A percentile compares a stretch with the other conserved stretches of the same genome.
These are phyloP conservation scores for Leptosphaerulina australis DNA, from an alignment of 2,329 filamentous ascomycete genomes.

Conservation along the genomic window DNA sequence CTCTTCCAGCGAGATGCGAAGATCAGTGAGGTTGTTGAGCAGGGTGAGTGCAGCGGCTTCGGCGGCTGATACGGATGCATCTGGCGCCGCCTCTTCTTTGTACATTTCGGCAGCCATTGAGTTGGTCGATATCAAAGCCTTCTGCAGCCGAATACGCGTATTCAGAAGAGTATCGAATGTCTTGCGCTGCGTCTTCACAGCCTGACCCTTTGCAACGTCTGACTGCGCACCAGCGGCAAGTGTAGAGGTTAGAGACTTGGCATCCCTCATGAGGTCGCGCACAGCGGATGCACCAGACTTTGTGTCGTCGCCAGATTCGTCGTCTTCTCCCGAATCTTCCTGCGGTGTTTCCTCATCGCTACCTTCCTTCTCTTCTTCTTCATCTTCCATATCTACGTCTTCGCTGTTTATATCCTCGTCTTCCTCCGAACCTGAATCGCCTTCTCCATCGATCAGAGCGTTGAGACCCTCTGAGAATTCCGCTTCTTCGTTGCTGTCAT, in stretches of 20 bases:
- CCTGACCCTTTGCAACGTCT: constrained; percentile 83
- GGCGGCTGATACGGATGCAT: constrained; percentile 69
- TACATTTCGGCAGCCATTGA: constrained; percentile 52
- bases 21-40: constrained; percentile 77
- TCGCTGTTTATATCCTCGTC: constrained; percentile 44
- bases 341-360: constrained; percentile 59
- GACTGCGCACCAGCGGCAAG: constrained; percentile 71
- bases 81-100: constrained; percentile 49
- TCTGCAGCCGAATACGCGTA: constrained; percentile 89
- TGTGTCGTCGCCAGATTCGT: constrained; percentile 37
- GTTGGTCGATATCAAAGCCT: constrained; percentile 82
- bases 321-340: constrained; percentile 47
- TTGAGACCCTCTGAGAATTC: constrained; percentile 44
- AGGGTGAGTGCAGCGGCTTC: constrained; percentile 85
- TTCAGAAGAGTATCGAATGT: constrained; percentile 89
- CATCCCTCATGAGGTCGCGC: constrained; percentile 71
- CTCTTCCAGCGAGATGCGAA: constrained; percentile 66
- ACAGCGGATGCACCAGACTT: constrained; percentile 59
- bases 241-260: constrained; percentile 66
- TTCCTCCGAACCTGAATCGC: constrained; percentile 58
- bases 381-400: constrained; percentile 52
- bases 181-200: constrained; percentile 83
- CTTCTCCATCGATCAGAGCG: constrained; percentile 54
- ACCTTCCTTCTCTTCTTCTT: constrained; percentile 57
- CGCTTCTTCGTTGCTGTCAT: constrained; percentile 32